Evolutionary conservation across 2,329 filamentous ascomycete genomes (phyloP), one percentile per base, ranked within the genome.

Genomic region (Botrytis porri): DNA sequence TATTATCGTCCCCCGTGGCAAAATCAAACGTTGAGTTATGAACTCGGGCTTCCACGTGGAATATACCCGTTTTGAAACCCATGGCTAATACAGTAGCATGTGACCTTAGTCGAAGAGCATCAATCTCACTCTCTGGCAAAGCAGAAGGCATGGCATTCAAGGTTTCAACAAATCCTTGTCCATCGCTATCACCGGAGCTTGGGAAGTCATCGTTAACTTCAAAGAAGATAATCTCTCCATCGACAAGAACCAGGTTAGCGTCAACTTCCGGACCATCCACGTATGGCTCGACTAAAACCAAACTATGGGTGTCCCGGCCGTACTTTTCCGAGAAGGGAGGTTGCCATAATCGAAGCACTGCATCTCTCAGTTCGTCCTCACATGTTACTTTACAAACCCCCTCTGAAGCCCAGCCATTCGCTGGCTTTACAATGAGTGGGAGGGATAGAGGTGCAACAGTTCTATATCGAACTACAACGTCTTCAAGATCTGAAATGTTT

Each of bases 121-220:
- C 20, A 29, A 64, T 64, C 62, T 64, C 41, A 64, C 41, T 45
- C 41, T 45, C 62, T 3, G 62, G 41, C n/a, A 45, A 22, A 10
- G 62, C 62, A 45, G 62, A 45, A 29, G 39, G 39, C 5, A 64
- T 64, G 35, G 59, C 59, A 39, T 61, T 61, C 5, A 61, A 39
- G 22, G 59, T 61, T 37, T 45, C 62, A 9, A 64, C 29, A 48
- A 64, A 64, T 16, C 39, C n/a, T n/a, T 45, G 41, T 25, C 39
- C 62, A 32, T 64, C 62, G 39, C 41, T 25, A 29, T 64, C 39
- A 32, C 62, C 41, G 41, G 59, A 37, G 35, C 59, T 61, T n/a
- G 59, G 59, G 35, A 61, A 61, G 35, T 61, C 59, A 39, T 61
- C 59, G 35, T 61, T 61, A 61, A 61, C 59, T 61, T 61, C 59